Conservation (phyloP, 345 rosid species). For the Eucalyptus tenuipes region DNA sequence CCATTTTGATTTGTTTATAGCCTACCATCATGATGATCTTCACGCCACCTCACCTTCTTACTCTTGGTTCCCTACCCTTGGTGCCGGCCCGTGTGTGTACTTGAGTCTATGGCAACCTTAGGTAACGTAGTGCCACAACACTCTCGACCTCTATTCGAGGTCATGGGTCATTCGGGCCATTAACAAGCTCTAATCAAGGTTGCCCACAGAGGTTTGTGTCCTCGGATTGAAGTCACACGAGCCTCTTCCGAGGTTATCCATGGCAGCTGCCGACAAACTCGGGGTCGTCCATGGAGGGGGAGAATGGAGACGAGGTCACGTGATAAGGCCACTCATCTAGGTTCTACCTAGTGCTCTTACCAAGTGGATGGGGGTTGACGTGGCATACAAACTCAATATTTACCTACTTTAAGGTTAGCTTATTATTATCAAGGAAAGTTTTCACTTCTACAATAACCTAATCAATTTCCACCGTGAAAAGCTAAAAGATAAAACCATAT, state of each 20-base stretch:
- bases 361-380: background rate
- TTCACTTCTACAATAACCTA: background rate
- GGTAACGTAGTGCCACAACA: background rate
- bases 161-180: background rate
- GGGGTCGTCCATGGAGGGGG: background rate
- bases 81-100: background rate
- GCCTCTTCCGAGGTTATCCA: background rate
- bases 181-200: background rate
- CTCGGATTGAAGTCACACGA: background rate
- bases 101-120: background rate
- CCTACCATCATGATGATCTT: background rate
- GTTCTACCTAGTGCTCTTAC: background rate
- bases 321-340: background rate
- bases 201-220: background rate
- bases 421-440: background rate
- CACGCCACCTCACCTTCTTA: background rate
- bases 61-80: background rate
- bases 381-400: background rate
- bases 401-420: background rate
- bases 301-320: background rate
- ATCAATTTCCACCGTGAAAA: background rate
- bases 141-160: background rate
- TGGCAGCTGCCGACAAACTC: background rate
- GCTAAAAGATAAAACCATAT: background rate
- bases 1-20: too few species aligned